These are phyloP conservation scores for Russula compacta DNA, from an alignment of 768 basidiomycete species.

Conservation along the genomic window DNA sequence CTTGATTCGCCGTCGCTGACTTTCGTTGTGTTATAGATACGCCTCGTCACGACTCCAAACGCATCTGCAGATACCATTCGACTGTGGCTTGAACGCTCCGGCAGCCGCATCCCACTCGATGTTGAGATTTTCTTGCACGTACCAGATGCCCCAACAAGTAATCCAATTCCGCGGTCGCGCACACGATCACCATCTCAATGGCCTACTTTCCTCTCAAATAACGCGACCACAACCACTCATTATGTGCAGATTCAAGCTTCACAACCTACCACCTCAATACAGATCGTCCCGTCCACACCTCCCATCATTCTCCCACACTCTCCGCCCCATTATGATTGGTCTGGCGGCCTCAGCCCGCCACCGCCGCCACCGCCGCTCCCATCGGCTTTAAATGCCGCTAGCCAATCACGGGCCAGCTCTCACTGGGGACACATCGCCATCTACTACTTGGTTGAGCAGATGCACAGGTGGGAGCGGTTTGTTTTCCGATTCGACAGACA, in stretches of 20 bases:
- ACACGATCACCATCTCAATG: constrained; percentile 21
- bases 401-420: constrained; percentile 36
- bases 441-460: constrained; percentile 70
- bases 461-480: constrained; percentile 76
- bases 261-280: constrained; percentile 19
- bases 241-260: constrained; percentile 21
- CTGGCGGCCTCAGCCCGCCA: constrained; percentile 13
- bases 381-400: constrained; percentile 23
- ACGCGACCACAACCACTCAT: constrained; percentile 20
- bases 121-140: constrained; percentile 72
- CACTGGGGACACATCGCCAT: constrained; percentile 79
- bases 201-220: constrained; percentile 20
- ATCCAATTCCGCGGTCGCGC: constrained; percentile 9
- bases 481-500: constrained; percentile 73
- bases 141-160: constrained; percentile 18
- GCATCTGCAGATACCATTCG: constrained; percentile 72
- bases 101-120: constrained; percentile 58
- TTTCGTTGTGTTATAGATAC: constrained; percentile 40
- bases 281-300: constrained; percentile 18
- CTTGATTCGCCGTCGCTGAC: constrained; percentile 18
- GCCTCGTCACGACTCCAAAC: constrained; percentile 58
- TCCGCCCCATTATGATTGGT: constrained; percentile 18
- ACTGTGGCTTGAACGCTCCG: constrained; percentile 76
- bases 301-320: constrained; percentile 19
- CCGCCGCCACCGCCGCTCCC: constrained; percentile 15